Conservation (phyloP, 495 filamentous ascomycete genomes). For the Penicillium paxilli region DNA sequence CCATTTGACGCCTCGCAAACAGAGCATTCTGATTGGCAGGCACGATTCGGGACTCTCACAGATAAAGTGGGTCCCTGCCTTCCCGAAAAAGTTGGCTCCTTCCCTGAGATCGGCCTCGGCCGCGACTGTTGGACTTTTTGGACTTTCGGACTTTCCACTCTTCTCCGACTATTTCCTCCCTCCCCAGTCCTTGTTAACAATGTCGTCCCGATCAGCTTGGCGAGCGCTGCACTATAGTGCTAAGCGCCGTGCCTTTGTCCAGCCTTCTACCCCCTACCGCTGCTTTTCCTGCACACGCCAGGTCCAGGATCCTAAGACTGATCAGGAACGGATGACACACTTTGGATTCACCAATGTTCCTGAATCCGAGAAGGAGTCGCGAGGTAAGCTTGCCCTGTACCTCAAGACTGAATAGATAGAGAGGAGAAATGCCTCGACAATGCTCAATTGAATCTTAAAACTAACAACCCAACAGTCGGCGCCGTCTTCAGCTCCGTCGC, state of each 20-base stretch:
- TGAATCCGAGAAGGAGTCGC: slow-evolving; percentile 75
- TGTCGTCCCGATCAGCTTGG: slow-evolving; percentile 39
- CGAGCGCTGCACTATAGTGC: slow-evolving; percentile 34
- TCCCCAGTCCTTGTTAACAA: slow-evolving; percentile 5
- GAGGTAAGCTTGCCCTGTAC: slow-evolving; percentile 48
- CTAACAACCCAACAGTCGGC: slow-evolving; percentile 59
- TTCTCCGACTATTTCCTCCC: background rate
- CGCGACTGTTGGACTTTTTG: background rate
- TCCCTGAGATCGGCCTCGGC: background rate
- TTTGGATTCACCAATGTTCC: slow-evolving; percentile 92
- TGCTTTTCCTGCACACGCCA: slow-evolving; percentile 56
- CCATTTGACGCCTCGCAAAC: slow-evolving; percentile 1
- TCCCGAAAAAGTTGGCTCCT: slow-evolving; percentile 24
- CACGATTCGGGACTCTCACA: background rate
- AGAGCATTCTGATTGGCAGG: slow-evolving; percentile 18
- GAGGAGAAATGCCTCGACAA: too few species aligned
- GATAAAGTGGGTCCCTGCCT: slow-evolving; percentile 17
- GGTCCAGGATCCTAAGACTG: slow-evolving; percentile 40
- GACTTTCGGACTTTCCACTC: background rate
- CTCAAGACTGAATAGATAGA: too few species aligned
- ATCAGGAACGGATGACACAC: slow-evolving; percentile 72
- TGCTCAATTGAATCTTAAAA: background rate
- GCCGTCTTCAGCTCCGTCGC: slow-evolving; percentile 96
- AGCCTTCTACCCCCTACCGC: slow-evolving; percentile 40
- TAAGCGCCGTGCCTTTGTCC: slow-evolving; percentile 26